phyloP scores from a whole-genome alignment of 441 rosid species.

The Populus hybrid region DNA sequence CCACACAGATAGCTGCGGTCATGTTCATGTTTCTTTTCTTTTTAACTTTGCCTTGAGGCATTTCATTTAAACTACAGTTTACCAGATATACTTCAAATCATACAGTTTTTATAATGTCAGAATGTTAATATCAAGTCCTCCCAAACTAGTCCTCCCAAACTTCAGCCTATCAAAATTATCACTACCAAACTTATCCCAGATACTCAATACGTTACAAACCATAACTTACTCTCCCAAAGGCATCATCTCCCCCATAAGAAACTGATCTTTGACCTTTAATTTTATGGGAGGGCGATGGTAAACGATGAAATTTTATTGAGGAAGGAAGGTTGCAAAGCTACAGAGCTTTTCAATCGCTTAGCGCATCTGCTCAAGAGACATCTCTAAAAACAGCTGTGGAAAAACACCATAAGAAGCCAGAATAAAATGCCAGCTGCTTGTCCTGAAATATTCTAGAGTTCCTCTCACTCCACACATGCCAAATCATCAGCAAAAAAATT shows the following conservation, averaged over 20 bases:
- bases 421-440: neutral
- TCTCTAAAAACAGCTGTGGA: neutral
- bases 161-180: neutral
- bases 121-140: too few relatives aligned
- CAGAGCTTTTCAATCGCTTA: neutral
- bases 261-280: neutral
- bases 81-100: too few relatives aligned
- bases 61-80: too few relatives aligned
- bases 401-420: neutral
- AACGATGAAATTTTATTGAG: neutral
- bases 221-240: neutral
- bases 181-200: neutral
- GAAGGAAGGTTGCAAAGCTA: neutral
- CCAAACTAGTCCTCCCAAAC: neutral
- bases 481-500: neutral
- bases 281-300: neutral
- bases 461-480: neutral
- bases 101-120: too few relatives aligned
- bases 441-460: neutral
- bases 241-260: neutral
- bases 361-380: neutral
- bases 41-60: too few relatives aligned
- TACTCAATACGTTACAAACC: neutral
- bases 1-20: too few relatives aligned
- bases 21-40: too few relatives aligned